Conservation (phyloP, 345 rosid genomes). For the Salix purpurea region DNA sequence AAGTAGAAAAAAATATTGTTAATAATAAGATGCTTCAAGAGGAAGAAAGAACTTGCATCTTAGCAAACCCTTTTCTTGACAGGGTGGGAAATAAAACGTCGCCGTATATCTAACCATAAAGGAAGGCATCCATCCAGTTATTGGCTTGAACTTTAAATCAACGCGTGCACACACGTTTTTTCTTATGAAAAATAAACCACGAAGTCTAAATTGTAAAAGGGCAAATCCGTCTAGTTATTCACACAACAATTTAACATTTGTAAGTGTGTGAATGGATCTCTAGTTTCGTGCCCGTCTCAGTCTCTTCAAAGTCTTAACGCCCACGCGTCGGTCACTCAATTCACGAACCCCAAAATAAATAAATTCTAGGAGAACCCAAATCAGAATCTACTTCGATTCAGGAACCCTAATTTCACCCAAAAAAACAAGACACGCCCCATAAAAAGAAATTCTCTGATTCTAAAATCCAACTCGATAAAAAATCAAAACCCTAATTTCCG, state of each 20-base stretch:
- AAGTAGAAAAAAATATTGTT: no score
- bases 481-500: background rate
- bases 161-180: background rate
- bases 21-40: background rate
- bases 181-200: fast-evolving
- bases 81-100: background rate
- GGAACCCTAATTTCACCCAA: background rate
- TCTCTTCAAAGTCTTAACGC: background rate
- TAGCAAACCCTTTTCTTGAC: background rate
- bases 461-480: background rate
- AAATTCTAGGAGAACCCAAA: background rate
- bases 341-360: background rate
- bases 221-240: background rate
- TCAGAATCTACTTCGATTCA: background rate
- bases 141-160: background rate
- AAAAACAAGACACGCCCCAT: background rate
- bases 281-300: background rate
- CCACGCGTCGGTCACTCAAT: background rate
- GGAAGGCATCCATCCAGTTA: background rate
- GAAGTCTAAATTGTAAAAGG: background rate
- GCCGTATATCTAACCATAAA: background rate
- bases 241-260: background rate
- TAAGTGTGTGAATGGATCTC: background rate
- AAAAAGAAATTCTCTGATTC: background rate
- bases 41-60: background rate